These are phyloP conservation scores for Sphaceloma murrayae DNA, from an alignment of 2,329 filamentous ascomycete species.

Conservation along the genomic window DNA sequence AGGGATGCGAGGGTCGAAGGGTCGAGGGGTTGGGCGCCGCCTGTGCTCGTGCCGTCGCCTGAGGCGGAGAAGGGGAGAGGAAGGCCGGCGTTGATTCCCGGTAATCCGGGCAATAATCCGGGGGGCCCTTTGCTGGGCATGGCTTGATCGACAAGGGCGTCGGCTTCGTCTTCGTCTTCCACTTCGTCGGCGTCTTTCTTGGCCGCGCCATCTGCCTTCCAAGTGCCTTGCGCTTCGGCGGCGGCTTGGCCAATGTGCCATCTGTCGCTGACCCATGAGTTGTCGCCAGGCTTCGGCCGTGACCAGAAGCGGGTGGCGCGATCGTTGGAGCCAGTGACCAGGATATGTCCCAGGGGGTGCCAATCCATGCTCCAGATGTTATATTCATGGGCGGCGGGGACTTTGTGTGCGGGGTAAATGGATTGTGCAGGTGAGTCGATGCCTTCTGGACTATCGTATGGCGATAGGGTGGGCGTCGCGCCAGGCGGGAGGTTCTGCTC, in stretches of 20 bases:
- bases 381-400: conserved; percentile 84
- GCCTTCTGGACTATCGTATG: conserved; percentile 77
- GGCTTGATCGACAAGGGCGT: conserved; percentile 85
- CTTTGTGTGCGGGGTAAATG: conserved; percentile 81
- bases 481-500: conserved; percentile 79
- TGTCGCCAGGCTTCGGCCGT: conserved; percentile 76
- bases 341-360: conserved; percentile 91
- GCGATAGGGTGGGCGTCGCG: conserved; percentile 60
- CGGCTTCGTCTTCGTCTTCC: conserved; percentile 88
- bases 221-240: conserved; percentile 90
- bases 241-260: conserved; percentile 93
- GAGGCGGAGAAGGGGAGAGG: conserved; percentile 28
- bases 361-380: conserved; percentile 97
- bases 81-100: conserved; percentile 28
- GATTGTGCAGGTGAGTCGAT: conserved; percentile 72
- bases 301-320: conserved; percentile 97
- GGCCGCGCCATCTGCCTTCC: conserved; percentile 85
- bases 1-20: conserved; percentile 32
- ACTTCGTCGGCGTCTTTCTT: conserved; percentile 85
- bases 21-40: conserved; percentile 30
- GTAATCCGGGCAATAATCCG: conserved; percentile 54
- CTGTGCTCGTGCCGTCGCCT: conserved; percentile 37
- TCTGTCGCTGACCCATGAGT: conserved; percentile 74
- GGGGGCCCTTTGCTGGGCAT: conserved; percentile 51
- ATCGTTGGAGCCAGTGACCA: conserved; percentile 93